Base-by-base conservation (phyloP, 768 basidiomycete genomes). In the Dioszegia aurantiaca region DNA sequence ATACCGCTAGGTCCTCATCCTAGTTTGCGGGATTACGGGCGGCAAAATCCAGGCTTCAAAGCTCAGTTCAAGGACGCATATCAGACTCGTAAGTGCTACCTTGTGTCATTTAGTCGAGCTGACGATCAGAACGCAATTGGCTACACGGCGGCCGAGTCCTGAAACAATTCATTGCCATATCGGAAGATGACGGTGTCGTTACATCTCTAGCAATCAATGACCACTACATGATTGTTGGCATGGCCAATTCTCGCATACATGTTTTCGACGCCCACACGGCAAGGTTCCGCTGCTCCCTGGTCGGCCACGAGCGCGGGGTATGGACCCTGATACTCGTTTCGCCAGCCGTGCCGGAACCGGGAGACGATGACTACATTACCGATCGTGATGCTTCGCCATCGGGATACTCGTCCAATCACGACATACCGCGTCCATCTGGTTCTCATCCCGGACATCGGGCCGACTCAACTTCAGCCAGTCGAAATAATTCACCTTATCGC, bases 271-370 rank as follows among this genome's bases (percentile, higher is more conserved):
- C 88, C 1, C 79, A 78, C 39, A 87, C 87, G 0, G 93, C 93
- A 0, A 82, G 86, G 1, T 83, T 88, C 48, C 82, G 82, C 40
- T 82, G 87, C 51, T 89, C 88, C 0, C 83, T 98, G 1, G 80
- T 83, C 9, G 93, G 93, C 0, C 93, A 95, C 74, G 85, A 87
- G 16, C 78, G 82, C 21, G 93, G 93, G n/a, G 92, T 95, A 0
- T 97, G 93, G 93, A 87, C 88, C 14, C 84, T 95, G 14, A 84
- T 86, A 54, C 81, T 97, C 26, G 84, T 93, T 47, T 82, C 83
- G 24, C 81, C 82, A 19, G 19, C 36, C 3, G 27, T 19, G 17
- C 23, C 24, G 3, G 51, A 40, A 14, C 51, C 51, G 37, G 51
- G 51, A 6, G 51, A 53, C 9, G 37, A 37, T 14, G 39, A 53